These are phyloP conservation scores for Arabidopsis hybrid DNA, from an alignment of 441 rosid genomes.

Conservation along the genomic window DNA sequence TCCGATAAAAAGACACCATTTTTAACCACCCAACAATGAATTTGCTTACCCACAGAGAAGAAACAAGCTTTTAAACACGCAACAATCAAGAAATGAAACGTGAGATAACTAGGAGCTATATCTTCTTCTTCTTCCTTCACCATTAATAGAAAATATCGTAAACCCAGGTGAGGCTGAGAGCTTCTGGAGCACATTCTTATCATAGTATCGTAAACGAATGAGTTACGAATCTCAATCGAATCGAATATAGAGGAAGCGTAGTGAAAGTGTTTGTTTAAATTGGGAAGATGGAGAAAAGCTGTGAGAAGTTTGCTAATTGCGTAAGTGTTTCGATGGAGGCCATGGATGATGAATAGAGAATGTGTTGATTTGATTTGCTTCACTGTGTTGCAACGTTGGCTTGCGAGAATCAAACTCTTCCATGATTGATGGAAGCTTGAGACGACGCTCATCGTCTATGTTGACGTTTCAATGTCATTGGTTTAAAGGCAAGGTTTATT, in stretches of 20 bases:
- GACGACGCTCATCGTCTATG: constrained; percentile 38
- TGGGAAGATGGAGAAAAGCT: constrained; percentile 47
- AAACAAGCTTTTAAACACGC: constrained; percentile 47
- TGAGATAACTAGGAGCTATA: constrained; percentile 52
- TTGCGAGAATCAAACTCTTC: constrained; percentile 51
- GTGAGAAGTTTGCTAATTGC: constrained; percentile 60
- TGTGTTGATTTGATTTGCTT: constrained; percentile 54
- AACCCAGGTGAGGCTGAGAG: constrained; percentile 48
- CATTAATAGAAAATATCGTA: constrained; percentile 54
- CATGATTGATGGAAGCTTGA: constrained; percentile 44
- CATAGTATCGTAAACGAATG: constrained; percentile 55
- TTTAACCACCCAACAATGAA: constrained; percentile 54
- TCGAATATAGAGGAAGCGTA: constrained; percentile 54
- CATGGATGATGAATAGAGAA: constrained; percentile 51
- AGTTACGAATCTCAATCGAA: constrained; percentile 45
- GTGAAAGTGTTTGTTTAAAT: constrained; percentile 44
- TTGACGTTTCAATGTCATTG: neutral
- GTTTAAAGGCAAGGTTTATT: neutral
- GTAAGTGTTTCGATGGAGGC: constrained; percentile 48
- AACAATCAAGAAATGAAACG: constrained; percentile 56
- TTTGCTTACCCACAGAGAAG: constrained; percentile 47
- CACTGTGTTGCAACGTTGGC: constrained; percentile 45
- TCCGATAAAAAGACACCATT: constrained; percentile 53
- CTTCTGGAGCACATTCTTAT: constrained; percentile 58
- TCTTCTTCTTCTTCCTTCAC: constrained; percentile 13